Conservation (phyloP, 176 grass and related monocot genomes). For the Echinochloa phyllopogon region DNA sequence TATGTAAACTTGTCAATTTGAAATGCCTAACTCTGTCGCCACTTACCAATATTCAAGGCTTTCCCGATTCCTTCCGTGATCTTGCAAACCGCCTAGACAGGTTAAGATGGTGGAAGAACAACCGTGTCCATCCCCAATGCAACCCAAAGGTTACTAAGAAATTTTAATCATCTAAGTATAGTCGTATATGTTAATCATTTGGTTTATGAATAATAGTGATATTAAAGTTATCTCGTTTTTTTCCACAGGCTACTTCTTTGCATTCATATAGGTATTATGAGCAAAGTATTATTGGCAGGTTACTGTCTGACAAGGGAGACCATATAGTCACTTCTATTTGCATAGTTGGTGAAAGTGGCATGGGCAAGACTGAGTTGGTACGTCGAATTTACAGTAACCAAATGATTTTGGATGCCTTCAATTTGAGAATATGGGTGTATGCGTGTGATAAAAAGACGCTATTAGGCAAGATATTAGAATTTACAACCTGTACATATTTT, state of each 20-base stretch:
- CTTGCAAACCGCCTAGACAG: not conserved
- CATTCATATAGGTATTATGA: not conserved
- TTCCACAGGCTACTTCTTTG: not conserved
- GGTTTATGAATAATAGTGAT: not conserved
- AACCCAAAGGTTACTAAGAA: not conserved
- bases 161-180: not conserved
- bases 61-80: not conserved
- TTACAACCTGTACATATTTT: not conserved
- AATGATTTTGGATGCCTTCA: not conserved
- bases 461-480: not conserved
- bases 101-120: constrained; percentile 25
- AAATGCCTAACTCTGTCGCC: not conserved
- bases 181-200: not conserved
- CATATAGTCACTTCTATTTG: not conserved
- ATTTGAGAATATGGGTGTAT: not conserved
- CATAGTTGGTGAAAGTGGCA: constrained; percentile 11
- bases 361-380: not conserved
- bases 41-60: not conserved
- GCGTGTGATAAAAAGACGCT: not conserved
- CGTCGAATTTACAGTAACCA: not conserved
- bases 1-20: not conserved
- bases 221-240: not conserved
- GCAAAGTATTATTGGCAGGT: not conserved
- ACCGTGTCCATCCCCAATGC: not conserved
- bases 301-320: not conserved